Base-by-base conservation (phyloP, 2,329 filamentous ascomycete genomes). In the Fusarium nodosum region DNA sequence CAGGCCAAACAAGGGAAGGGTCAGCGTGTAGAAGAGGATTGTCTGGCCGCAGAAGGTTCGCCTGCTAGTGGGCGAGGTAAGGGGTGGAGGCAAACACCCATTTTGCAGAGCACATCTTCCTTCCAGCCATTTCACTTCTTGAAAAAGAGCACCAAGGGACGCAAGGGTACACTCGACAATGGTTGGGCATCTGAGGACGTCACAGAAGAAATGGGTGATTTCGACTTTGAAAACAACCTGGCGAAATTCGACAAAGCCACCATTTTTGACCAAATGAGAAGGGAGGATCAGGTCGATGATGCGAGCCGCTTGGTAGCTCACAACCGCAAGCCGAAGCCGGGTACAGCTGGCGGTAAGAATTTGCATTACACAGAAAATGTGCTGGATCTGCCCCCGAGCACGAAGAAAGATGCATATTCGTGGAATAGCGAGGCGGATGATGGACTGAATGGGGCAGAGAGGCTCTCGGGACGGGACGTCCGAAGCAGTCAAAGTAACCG, bases 111-210 rank as follows among this genome's bases (percentile, higher is more conserved):
- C 58, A 88, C 84, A 10, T 79, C 86, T 5, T 87, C 87, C 0
- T 91, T 90, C 64, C 88, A 90, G 74, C 88, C 88, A 0, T 90
- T 87, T 72, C 81, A 84, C 44, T 85, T 86, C 1, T 77, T 90
- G 3, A 93, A 86, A 82, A 90, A 78, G 78, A 86, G 79, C 77
- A 81, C 76, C 66, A 80, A 82, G 72, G 84, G 82, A 63, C 81
- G 78, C 59, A 83, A 79, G 71, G 79, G 77, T 46, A 77, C 77
- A 31, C 79, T 79, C 11, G 87, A 93, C 44, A 97, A 93, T 77
- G 95, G 93, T 5, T 98, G 95, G 94, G 94, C 93, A 6, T 97
- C 95, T 0, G 96, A 97, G 77, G 95, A 98, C 75, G 94, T 95
- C 24, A 97, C 93, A 0, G 96, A 98, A 80, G 95, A 97, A 77